phyloP scores from a whole-genome alignment of 1,139 yeast species.

The Scheffersomyces cryptocercus region DNA sequence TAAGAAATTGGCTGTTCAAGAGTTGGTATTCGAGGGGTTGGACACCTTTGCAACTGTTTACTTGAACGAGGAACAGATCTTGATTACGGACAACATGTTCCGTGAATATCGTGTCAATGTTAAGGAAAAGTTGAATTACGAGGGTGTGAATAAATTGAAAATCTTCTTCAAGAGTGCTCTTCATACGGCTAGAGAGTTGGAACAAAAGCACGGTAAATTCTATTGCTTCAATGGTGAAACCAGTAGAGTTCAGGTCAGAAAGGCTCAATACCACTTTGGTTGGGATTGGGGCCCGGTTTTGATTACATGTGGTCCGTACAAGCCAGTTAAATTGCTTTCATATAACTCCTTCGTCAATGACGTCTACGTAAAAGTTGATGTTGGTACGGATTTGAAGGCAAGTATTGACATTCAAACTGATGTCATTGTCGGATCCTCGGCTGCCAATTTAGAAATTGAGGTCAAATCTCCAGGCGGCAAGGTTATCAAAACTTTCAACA shows the following conservation, averaged over 20 bases:
- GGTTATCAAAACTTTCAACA: slow-evolving; percentile 1
- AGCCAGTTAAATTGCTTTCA: slow-evolving; percentile 35
- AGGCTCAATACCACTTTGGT: slow-evolving; percentile 57
- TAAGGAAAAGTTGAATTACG: neutral
- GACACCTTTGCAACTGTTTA: slow-evolving; percentile 45
- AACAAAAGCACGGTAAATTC: slow-evolving; percentile 17
- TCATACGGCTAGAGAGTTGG: slow-evolving; percentile 20
- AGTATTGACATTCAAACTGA: slow-evolving; percentile 10
- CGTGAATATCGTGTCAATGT: slow-evolving; percentile 15
- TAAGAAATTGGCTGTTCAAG: slow-evolving; percentile 14
- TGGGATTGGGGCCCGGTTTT: slow-evolving; percentile 62
- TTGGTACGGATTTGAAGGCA: slow-evolving; percentile 15
- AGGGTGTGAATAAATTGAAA: slow-evolving; percentile 18
- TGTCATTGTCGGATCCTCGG: neutral
- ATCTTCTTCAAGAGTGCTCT: slow-evolving; percentile 28
- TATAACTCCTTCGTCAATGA: slow-evolving; percentile 15
- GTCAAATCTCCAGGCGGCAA: slow-evolving; percentile 4
- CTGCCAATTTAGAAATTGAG: slow-evolving; percentile 5
- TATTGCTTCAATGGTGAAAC: slow-evolving; percentile 13
- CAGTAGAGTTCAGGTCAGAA: slow-evolving; percentile 36
- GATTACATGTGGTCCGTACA: slow-evolving; percentile 49
- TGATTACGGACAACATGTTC: slow-evolving; percentile 42
- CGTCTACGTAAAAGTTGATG: slow-evolving; percentile 20
- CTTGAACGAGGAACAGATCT: slow-evolving; percentile 32
- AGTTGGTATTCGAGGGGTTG: slow-evolving; percentile 42